Conservation (phyloP, 2,329 filamentous ascomycete genomes). For the Xylaria sp. region DNA sequence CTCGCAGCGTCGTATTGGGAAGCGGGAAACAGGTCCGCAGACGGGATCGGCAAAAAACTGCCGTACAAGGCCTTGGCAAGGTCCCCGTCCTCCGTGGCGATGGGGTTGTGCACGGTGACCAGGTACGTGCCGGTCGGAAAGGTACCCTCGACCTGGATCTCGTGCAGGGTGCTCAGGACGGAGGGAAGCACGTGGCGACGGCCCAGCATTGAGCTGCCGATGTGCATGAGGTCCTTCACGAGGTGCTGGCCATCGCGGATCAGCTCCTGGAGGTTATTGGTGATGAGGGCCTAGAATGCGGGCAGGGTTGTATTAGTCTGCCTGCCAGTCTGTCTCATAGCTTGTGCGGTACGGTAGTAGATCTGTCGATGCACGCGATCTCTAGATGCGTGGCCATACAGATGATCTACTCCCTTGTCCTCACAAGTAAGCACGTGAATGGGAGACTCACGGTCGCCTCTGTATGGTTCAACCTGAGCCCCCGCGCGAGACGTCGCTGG, state of each 20-base stretch:
- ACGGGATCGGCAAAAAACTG: conserved; percentile 79
- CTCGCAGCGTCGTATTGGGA: conserved; percentile 61
- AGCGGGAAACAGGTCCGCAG: conserved; percentile 59
- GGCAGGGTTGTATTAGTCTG: conserved; percentile 4
- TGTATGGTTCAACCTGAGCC: conserved; percentile 81
- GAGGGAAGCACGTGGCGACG: conserved; percentile 84
- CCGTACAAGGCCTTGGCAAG: conserved; percentile 84
- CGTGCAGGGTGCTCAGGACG: conserved; percentile 70
- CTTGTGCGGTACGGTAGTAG: not conserved
- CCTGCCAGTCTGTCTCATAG: not conserved
- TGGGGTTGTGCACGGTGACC: conserved; percentile 87
- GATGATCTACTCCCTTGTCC: not conserved
- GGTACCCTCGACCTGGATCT: conserved; percentile 91
- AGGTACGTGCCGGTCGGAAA: conserved; percentile 88
- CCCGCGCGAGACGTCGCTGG: conserved; percentile 80
- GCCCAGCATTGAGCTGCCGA: conserved; percentile 88
- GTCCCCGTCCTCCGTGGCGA: conserved; percentile 80
- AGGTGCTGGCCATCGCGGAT: conserved; percentile 93
- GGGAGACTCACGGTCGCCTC: conserved; percentile 67
- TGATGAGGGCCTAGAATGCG: conserved; percentile 62
- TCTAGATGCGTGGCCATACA: not conserved
- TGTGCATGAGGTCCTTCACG: conserved; percentile 87
- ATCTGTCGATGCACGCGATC: not conserved
- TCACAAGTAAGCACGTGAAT: conserved; percentile 7
- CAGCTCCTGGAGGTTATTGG: conserved; percentile 87